Percentiles rank a stretch among this genome's conserved stretches.
phyloP scores from a whole-genome alignment of 495 filamentous ascomycete species.

The Rhypophila decipiens region DNA sequence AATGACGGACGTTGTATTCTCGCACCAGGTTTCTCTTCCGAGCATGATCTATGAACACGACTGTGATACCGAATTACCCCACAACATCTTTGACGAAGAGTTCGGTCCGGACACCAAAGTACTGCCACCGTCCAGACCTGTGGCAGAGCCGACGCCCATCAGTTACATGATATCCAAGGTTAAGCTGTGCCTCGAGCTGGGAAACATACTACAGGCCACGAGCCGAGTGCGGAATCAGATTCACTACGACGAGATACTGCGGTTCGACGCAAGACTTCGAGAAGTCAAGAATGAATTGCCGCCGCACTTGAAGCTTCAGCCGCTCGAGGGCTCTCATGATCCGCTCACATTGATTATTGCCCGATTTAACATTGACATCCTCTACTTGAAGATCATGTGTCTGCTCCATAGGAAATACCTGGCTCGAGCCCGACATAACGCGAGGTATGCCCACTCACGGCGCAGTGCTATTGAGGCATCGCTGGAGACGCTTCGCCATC shows the following conservation, averaged over 20 bases:
- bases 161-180: constrained; percentile 83
- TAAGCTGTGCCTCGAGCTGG: constrained; percentile 53
- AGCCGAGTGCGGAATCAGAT: constrained; percentile 41
- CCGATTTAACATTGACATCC: constrained; percentile 70
- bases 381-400: constrained; percentile 76
- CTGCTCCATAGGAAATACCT: constrained; percentile 84
- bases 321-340: constrained; percentile 67
- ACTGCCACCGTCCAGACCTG: constrained; percentile 68
- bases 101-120: constrained; percentile 71
- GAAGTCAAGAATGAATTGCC: constrained; percentile 62
- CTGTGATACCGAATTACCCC: constrained; percentile 77
- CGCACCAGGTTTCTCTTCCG: constrained; percentile 83
- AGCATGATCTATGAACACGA: constrained; percentile 77
- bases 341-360: constrained; percentile 74
- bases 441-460: constrained; percentile 74
- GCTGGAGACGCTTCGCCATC: constrained; percentile 65
- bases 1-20: constrained; percentile 77
- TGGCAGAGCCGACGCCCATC: constrained; percentile 74
- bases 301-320: constrained; percentile 60
- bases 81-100: constrained; percentile 93
- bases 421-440: constrained; percentile 59
- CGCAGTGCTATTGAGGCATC: constrained; percentile 74
- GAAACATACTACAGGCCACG: constrained; percentile 46
- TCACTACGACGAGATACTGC: constrained; percentile 75
- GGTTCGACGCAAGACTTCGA: constrained; percentile 65